Evolutionary conservation across 2,329 filamentous ascomycete species (phyloP), one percentile per base, ranked within the genome.

Genomic region (Neocucurbitaria cava): DNA sequence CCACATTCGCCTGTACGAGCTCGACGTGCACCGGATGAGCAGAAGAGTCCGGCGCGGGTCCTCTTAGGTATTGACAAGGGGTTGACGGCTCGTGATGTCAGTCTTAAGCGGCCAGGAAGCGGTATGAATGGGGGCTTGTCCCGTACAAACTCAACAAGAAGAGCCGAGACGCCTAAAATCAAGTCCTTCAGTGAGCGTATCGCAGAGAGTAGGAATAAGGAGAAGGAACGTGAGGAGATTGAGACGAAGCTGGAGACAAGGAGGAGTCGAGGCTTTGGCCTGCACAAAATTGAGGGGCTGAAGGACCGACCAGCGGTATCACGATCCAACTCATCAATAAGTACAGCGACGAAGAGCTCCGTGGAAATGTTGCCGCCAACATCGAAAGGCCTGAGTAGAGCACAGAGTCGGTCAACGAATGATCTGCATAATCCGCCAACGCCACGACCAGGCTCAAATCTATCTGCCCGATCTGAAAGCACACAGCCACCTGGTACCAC

Each of bases 31-130:
- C 71, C 81, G 1, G 69, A 79, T 15, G 79, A 85, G 13, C 87
- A 87, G 31, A 86, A 83, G 23, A 97, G 93, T 1, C 94, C 95
- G 1, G 89, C 89, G 48, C 84, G 93, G 56, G 85, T 95, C 13
- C 77, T 92, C 17, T 76, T 98, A 15, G 94, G 95, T 5, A 96
- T 98, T 58, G 93, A 96, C 76, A 96, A 96, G 72, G 92, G 92
- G 1, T 79, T 93, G 31, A 89, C 83, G 65, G 92, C 89, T 1
- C 86, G 86, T 54, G 92, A 97, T 66, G 83, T 98, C 28, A 97
- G 93, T 3, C 78, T 98, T 24, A 95, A 91, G 74, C 83, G 91
- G 61, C 49, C 65, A 8, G 52, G 61, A 17, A 58, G 55, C 23
- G 55, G 45, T 17, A 39, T 54, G 15, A 41, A 45, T 13, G 54